Conservation (phyloP, 164 flowering plant genomes). For the Aristolochia fimbriata region DNA sequence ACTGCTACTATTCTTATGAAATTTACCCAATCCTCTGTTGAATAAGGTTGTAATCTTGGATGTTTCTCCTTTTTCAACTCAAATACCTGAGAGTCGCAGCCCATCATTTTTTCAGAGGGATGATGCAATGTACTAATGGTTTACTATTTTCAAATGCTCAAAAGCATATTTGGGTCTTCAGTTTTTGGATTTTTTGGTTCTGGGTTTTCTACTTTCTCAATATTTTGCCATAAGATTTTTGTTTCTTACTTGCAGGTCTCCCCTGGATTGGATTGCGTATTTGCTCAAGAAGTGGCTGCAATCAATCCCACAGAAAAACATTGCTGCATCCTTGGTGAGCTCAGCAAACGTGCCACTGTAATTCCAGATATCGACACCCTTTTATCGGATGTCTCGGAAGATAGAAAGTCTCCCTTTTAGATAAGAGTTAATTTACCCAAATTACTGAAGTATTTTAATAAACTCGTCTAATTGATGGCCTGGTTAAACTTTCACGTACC, state of each 20-base stretch:
- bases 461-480: no score
- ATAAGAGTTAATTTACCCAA: no score
- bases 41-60: no score
- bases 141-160: neutral
- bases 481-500: no score
- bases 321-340: constrained; percentile 45
- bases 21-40: no score
- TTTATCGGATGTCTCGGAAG: no score
- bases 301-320: constrained; percentile 33
- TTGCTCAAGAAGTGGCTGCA: constrained; percentile 46
- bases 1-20: no score
- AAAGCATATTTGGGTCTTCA: neutral
- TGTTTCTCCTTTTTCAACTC: no score
- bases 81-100: no score
- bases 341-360: constrained; percentile 35
- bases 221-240: neutral
- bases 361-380: constrained; percentile 40
- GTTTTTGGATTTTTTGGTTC: neutral
- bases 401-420: no score
- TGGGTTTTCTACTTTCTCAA: no score
- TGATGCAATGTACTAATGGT: neutral
- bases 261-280: constrained; percentile 41
- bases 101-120: neutral
- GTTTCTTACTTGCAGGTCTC: constrained; percentile 50
- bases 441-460: no score